phyloP scores from a whole-genome alignment of 2,329 filamentous ascomycete genomes.

The Dryadomyces quercivorus region DNA sequence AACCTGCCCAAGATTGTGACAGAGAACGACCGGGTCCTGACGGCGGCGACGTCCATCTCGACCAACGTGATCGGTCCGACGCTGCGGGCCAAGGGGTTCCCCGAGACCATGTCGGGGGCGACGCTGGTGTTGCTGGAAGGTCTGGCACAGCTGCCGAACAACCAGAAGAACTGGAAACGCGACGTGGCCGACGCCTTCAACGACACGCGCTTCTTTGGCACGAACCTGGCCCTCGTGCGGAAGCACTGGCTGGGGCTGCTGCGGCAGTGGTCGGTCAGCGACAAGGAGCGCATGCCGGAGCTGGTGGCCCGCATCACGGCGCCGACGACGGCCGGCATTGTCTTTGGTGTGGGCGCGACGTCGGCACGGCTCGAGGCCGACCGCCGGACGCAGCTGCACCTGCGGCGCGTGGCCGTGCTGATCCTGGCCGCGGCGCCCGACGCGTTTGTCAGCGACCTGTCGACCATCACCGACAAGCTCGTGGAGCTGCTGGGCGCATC shows the following conservation, averaged over 20 bases:
- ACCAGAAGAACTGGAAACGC: constrained; percentile 85
- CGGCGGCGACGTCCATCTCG: constrained; percentile 69
- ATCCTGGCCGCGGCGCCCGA: constrained; percentile 68
- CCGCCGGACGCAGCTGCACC: constrained; percentile 78
- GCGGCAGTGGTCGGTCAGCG: constrained; percentile 69
- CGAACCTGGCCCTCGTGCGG: constrained; percentile 50
- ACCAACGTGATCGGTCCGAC: constrained; percentile 71
- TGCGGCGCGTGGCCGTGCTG: constrained; percentile 70
- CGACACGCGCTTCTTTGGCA: constrained; percentile 74
- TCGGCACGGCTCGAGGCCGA: constrained; percentile 92
- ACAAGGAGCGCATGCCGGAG: constrained; percentile 82
- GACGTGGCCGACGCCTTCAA: constrained; percentile 89
- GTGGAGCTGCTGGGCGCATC: constrained; percentile 79
- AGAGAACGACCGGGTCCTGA: constrained; percentile 71
- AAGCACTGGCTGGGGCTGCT: constrained; percentile 73
- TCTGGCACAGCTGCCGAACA: constrained; percentile 63
- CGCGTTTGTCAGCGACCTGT: constrained; percentile 65
- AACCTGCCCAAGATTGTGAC: constrained; percentile 73
- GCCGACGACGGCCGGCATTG: constrained; percentile 86
- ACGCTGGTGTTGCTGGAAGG: constrained; percentile 64
- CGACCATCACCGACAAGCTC: constrained; percentile 65
- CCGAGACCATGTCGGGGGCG: constrained; percentile 64
- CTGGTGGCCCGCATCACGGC: constrained; percentile 66
- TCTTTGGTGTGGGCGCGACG: constrained; percentile 95
- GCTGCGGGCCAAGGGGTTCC: constrained; percentile 75